Percentiles rank a stretch among this genome's conserved stretches.
These are phyloP conservation scores for Macrophomina phaseolina DNA, from an alignment of 2,329 filamentous ascomycete species.

Conservation along the genomic window DNA sequence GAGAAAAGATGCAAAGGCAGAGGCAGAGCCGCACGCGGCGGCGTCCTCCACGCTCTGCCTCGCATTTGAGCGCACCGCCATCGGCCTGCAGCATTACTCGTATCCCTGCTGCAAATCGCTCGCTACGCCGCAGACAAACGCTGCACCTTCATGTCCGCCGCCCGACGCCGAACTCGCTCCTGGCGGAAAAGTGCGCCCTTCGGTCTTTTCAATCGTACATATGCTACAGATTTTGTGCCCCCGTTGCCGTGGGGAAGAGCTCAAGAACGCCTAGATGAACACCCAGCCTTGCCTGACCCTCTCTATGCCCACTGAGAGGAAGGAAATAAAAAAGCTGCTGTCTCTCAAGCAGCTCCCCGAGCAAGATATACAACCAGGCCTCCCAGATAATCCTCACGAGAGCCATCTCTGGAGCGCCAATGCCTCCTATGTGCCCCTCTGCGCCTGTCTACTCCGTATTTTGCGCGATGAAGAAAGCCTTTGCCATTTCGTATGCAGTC, in stretches of 20 bases:
- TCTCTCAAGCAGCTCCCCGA: slow-evolving; percentile 4
- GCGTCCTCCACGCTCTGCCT: background rate
- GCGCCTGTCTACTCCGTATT: slow-evolving; percentile 33
- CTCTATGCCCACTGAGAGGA: slow-evolving; percentile 22
- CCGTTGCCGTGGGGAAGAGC: slow-evolving; percentile 10
- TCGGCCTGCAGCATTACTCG: slow-evolving; percentile 21
- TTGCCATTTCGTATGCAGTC: slow-evolving; percentile 71
- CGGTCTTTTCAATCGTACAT: slow-evolving; percentile 22
- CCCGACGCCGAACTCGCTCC: slow-evolving; percentile 6
- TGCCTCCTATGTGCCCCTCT: background rate
- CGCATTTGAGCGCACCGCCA: background rate
- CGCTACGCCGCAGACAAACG: slow-evolving; percentile 22
- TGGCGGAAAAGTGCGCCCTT: background rate
- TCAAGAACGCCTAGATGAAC: slow-evolving; percentile 25
- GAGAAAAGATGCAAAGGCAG: background rate
- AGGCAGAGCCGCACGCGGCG: background rate
- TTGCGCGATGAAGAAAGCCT: slow-evolving; percentile 66
- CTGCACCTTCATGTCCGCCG: slow-evolving; percentile 23
- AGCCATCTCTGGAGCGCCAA: background rate
- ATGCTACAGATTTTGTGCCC: slow-evolving; percentile 27
- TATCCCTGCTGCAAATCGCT: slow-evolving; percentile 20
- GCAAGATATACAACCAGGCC: slow-evolving; percentile 19
- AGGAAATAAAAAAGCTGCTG: slow-evolving; percentile 20
- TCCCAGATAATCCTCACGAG: background rate
- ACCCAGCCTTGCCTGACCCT: slow-evolving; percentile 12